These are phyloP conservation scores for Tolypocladium inflatum DNA, from an alignment of 2,329 filamentous ascomycete species.

Conservation along the genomic window DNA sequence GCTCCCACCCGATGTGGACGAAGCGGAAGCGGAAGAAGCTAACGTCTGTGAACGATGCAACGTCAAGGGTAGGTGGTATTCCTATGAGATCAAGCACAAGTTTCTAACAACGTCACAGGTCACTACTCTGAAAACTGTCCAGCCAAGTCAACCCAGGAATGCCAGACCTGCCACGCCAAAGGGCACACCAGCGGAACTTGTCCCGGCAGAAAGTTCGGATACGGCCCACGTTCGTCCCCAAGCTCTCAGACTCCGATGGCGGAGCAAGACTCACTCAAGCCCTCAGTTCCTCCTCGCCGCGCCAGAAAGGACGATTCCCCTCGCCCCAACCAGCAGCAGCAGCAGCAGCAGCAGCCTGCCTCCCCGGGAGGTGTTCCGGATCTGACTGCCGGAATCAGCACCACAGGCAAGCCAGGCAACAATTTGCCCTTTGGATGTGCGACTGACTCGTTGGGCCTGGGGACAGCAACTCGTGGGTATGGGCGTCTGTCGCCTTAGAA, in stretches of 20 bases:
- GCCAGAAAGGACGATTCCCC: not conserved
- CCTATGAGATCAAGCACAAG: not conserved
- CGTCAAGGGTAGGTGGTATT: not conserved
- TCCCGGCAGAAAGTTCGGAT: not conserved
- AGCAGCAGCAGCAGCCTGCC: not conserved
- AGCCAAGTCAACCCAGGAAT: not conserved
- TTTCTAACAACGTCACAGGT: not conserved
- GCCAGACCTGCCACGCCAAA: not conserved
- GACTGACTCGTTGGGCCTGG: not conserved
- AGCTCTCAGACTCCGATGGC: not conserved
- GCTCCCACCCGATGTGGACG: not conserved
- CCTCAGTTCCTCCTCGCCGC: not conserved
- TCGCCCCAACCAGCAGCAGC: not conserved
- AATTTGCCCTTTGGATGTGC: too few species aligned
- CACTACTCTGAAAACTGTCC: not conserved
- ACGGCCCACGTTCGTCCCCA: not conserved
- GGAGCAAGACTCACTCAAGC: not conserved
- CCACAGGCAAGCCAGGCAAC: not conserved
- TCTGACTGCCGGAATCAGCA: too few species aligned
- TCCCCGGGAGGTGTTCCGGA: too few species aligned
- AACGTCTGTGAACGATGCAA: not conserved
- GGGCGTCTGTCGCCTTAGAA: constrained; percentile 16
- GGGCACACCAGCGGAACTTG: not conserved
- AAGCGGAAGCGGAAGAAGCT: not conserved
- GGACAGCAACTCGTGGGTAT: not conserved